These are phyloP conservation scores for Fusarium bulbicola DNA, from an alignment of 2,329 filamentous ascomycete genomes.

Conservation along the genomic window DNA sequence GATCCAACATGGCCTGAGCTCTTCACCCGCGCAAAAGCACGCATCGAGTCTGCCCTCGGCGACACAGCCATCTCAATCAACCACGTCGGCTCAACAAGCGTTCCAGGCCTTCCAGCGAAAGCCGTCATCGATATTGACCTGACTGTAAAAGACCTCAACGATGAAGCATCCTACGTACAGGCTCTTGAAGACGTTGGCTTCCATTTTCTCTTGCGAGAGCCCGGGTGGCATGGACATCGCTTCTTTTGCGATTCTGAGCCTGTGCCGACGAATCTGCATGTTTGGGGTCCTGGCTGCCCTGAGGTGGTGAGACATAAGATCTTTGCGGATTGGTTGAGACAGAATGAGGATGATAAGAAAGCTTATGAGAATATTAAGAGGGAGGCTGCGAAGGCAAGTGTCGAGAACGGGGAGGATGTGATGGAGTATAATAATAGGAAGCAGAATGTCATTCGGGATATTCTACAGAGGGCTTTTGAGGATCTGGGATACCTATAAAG, in stretches of 20 bases:
- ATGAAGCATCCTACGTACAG: slow-evolving; percentile 55
- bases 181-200: slow-evolving; percentile 56
- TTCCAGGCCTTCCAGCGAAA: slow-evolving; percentile 60
- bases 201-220: slow-evolving; percentile 54
- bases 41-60: slow-evolving; percentile 50
- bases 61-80: slow-evolving; percentile 48
- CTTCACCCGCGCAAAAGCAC: slow-evolving; percentile 45
- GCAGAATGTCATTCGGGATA: slow-evolving; percentile 51
- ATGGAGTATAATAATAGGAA: slow-evolving; percentile 55
- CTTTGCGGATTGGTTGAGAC: slow-evolving; percentile 56
- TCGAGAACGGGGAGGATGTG: slow-evolving; percentile 42
- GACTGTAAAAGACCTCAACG: slow-evolving; percentile 50
- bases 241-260: slow-evolving; percentile 52
- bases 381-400: neutral
- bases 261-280: slow-evolving; percentile 56
- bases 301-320: slow-evolving; percentile 55
- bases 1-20: slow-evolving; percentile 49
- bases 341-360: slow-evolving; percentile 49
- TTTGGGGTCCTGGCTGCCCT: slow-evolving; percentile 54
- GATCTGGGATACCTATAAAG: slow-evolving; percentile 30
- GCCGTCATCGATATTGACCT: slow-evolving; percentile 63
- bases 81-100: slow-evolving; percentile 61
- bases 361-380: slow-evolving; percentile 45
- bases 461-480: slow-evolving; percentile 45
- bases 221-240: slow-evolving; percentile 58